These are phyloP conservation scores for Linderniella brevidens DNA, from an alignment of 257 asterid species.

Conservation along the genomic window DNA sequence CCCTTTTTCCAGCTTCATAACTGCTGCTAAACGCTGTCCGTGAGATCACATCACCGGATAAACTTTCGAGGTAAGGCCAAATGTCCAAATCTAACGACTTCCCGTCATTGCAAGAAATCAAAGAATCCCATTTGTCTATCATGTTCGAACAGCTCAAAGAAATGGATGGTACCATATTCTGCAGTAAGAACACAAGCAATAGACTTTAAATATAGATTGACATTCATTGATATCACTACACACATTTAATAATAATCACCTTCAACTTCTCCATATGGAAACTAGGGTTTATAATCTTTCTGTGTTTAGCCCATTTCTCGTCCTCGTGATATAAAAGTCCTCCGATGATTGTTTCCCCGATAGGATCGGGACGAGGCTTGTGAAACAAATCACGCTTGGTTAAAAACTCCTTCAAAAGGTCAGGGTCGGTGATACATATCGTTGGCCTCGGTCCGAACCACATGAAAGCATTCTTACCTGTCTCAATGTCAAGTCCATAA, in stretches of 20 bases:
- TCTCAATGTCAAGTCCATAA: no score
- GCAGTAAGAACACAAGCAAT: no score
- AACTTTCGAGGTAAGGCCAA: conserved; percentile 26
- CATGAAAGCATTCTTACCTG: conserved; percentile 1
- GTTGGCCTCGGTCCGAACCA: conserved; percentile 46
- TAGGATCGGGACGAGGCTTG: conserved; percentile 25
- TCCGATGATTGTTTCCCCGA: conserved; percentile 15
- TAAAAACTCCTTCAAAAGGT: conserved; percentile 28
- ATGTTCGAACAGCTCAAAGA: conserved; percentile 24
- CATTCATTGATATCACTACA: neutral
- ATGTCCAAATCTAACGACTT: conserved; percentile 30
- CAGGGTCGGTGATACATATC: conserved; percentile 22
- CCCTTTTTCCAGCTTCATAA: conserved; percentile 28
- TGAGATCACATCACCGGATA: conserved; percentile 30
- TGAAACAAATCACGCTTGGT: conserved; percentile 15
- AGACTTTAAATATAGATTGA: neutral
- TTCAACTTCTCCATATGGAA: conserved; percentile 40
- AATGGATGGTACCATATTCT: conserved; percentile 43
- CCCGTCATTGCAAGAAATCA: conserved; percentile 15
- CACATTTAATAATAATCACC: conserved; percentile 14
- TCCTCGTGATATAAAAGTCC: conserved; percentile 23
- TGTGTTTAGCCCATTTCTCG: conserved; percentile 49
- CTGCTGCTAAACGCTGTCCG: conserved; percentile 50
- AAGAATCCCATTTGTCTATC: conserved; percentile 26
- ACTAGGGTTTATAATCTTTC: conserved; percentile 45